Conservation (phyloP, 169 alveolate genomes). For the Plasmodium vivax region DNA sequence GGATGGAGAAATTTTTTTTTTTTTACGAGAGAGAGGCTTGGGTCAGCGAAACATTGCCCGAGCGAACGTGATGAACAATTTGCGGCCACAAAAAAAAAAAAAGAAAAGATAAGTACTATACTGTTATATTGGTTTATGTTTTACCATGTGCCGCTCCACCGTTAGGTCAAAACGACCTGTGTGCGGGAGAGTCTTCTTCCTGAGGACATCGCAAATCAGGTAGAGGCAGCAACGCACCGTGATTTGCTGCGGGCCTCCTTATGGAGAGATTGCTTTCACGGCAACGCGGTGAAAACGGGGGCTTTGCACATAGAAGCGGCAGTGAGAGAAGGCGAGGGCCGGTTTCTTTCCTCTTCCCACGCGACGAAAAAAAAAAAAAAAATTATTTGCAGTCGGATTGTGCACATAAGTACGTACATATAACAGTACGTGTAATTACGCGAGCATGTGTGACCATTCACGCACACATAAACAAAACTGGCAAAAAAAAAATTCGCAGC, state of each 20-base stretch:
- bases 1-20: too few species aligned
- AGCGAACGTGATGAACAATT: not conserved
- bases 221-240: not conserved
- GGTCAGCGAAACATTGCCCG: not conserved
- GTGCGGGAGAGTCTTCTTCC: not conserved
- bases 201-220: not conserved
- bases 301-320: not conserved
- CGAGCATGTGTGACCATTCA: not conserved
- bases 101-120: not conserved
- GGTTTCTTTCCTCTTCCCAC: not conserved
- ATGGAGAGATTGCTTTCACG: not conserved
- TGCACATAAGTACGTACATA: not conserved
- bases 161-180: not conserved
- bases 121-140: not conserved
- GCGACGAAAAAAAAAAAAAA: not conserved
- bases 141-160: not conserved
- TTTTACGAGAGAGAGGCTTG: not conserved
- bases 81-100: not conserved
- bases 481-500: not conserved
- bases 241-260: not conserved
- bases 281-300: not conserved
- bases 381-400: not conserved
- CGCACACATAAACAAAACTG: not conserved
- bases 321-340: not conserved
- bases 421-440: not conserved